Evolutionary conservation across 495 filamentous ascomycete species (phyloP), one percentile per base, ranked within the genome.

Genomic region (Cenococcum geophilum): DNA sequence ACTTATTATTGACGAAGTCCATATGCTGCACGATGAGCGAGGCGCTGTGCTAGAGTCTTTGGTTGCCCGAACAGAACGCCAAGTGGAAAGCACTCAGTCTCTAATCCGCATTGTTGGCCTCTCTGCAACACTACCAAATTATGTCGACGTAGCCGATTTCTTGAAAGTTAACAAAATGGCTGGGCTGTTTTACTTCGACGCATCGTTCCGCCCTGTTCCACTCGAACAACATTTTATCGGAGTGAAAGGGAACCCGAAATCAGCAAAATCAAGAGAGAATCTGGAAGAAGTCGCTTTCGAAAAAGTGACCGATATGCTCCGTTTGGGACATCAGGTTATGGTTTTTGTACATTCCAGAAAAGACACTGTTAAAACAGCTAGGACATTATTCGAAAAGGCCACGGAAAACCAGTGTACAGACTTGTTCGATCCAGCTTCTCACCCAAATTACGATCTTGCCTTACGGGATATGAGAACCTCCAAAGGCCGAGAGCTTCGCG

Each of bases 21-120:
- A 99, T 68, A 99, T 99, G 93, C 85, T 99, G 65, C 93, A 99
- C 69, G 93, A 99, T 71, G 93, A 97, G 70, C 85, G 93, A 68
- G 93, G 93, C 68, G 91, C 93, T 5, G 95, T 99, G 11, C 80
- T 99, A 52, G 93, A 99, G 70, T 96, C 91, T 5, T 76, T 99
- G 52, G 93, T 97, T 18, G 93, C 93, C 5, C 83, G 93, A 51
- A 99, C 93, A 0, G 86, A 97, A 75, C 82, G 93, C 48, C 93
- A 99, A 66, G 93, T 99, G 0, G 93, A 99, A 75, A 96, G 92
- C 72, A 97, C 95, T 0, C 93, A 99, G 73, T 95, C 89, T 0
- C 81, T 99, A 55, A 99, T 99, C 69, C 86, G 93, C 12, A 95
- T 97, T 57, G 85, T 99, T 51, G 93, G 93, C 40, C 82, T 99